Base-by-base conservation (phyloP, 768 basidiomycete genomes). In the Porphyrellus cyaneotinctus region DNA sequence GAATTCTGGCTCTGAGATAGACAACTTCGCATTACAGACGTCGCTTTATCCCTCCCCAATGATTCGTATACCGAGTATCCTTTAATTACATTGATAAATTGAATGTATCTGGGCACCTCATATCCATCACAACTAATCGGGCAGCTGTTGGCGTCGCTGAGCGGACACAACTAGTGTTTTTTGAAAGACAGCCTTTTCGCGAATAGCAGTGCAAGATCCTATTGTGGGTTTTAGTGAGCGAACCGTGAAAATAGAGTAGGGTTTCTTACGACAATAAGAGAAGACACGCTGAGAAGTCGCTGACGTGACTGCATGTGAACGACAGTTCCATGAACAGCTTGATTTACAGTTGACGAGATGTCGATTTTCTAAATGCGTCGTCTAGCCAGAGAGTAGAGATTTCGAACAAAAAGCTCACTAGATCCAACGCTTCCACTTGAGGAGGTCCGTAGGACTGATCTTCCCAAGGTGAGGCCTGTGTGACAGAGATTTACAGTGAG, bases 1-100 rank as follows among this genome's bases (percentile, higher is more conserved):
- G 81, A 35, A 75, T 90, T 36, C 59, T 92, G 10, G 78, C 66
- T 32, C 51, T 78, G 24, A 64, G 51, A 43, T 70, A 53, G 52
- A 52, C 30, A 43, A 31, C 10, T 28, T 45, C 0, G 2, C 24
- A 18, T 30, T 49, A 22, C 20, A 38, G 24, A 46, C 24, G 15
- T 31, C 31, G 39, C 11, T n/a, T 39, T 13, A 28, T 5, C 9
- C 26, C 26, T 22, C 37, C 31, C 47, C 22, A 30, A 17, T 2
- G 13, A 32, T 4, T 48, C 15, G 14, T 43, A 35, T 14, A 20
- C 11, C 14, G 20, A 37, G 30, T 55, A 42, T 47, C 30, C 45
- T 43, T n/a, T 58, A 64, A 49, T 53, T 51, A 55, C 53, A 62
- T 37, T 2, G 35, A 42, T n/a, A n/a, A 52, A n/a, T 35, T 36